phyloP scores from a whole-genome alignment of 148 eudicot species.

The Vaccinium myrtillus region DNA sequence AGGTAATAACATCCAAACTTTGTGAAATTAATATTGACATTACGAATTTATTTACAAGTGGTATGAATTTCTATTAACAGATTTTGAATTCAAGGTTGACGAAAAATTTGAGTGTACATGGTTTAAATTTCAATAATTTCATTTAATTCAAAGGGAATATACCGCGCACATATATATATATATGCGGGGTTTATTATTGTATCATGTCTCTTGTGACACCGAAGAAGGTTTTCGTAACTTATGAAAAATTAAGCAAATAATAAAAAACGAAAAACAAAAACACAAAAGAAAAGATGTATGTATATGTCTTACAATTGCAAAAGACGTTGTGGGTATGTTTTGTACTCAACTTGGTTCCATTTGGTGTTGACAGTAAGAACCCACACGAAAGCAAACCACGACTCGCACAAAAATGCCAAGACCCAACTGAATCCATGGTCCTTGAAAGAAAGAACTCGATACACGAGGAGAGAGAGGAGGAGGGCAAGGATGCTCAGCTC shows the following conservation, averaged over 20 bases:
- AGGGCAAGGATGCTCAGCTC: slow-evolving; percentile 24
- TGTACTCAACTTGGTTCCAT: slow-evolving; percentile 25
- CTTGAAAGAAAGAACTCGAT: slow-evolving; percentile 18
- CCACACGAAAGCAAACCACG: slow-evolving; percentile 32
- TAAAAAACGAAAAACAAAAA: background rate
- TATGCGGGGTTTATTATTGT: no score
- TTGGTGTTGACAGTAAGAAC: slow-evolving; percentile 18
- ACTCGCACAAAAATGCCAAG: slow-evolving; percentile 29
- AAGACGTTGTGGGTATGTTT: slow-evolving; percentile 19
- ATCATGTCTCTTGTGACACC: no score
- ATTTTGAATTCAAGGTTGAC: no score
- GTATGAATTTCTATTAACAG: no score
- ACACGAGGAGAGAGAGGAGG: slow-evolving; percentile 19
- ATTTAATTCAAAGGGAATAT: no score
- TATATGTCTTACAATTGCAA: background rate
- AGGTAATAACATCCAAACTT: no score
- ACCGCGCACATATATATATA: no score
- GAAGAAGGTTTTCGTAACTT: no score
- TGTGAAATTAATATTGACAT: no score
- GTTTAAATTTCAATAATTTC: no score
- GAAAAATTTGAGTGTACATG: no score
- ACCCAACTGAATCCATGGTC: slow-evolving; percentile 30
- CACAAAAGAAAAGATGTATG: background rate
- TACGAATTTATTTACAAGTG: no score
- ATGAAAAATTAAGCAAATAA: background rate